Evolutionary conservation across 208 protist genomes (phyloP).

Genomic region (Acanthamoeba culbertsoni): DNA sequence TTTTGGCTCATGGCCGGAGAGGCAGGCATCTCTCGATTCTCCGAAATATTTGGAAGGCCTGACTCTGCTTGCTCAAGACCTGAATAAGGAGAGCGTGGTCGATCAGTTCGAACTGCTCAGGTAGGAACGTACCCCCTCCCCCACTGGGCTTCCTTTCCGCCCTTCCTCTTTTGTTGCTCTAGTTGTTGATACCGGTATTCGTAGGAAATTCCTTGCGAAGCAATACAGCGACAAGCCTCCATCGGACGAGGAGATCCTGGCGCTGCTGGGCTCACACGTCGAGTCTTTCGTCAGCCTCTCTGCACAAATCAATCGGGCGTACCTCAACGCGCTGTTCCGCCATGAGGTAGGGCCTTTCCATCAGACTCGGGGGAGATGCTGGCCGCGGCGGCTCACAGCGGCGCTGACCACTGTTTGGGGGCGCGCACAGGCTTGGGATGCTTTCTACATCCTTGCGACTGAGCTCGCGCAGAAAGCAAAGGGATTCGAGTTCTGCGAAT

Average conservation of each 20-base stretch:
- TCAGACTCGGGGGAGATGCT: neutral
- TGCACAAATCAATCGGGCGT: neutral
- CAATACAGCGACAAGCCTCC: neutral
- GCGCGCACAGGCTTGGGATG: neutral
- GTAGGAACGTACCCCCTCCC: neutral
- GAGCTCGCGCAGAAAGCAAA: conserved; percentile 7
- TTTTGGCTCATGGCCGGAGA: too few species aligned
- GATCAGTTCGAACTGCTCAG: conserved; percentile 4
- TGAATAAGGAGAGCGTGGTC: neutral
- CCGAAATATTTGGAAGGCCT: neutral
- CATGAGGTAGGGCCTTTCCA: neutral
- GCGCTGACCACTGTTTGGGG: too few species aligned
- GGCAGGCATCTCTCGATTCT: neutral
- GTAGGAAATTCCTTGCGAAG: neutral
- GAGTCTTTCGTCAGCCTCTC: conserved; percentile 12
- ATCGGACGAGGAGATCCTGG: conserved; percentile 18
- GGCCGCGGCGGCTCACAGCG: neutral
- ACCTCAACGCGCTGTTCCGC: conserved; percentile 10
- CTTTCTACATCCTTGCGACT: conserved; percentile 12
- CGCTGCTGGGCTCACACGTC: neutral
- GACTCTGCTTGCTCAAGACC: neutral
- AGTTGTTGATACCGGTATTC: neutral
- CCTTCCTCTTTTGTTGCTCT: neutral
- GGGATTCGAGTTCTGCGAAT: neutral
- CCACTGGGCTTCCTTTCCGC: neutral